Percentiles rank a stretch among this genome's conserved stretches.
Conservation (phyloP, 768 basidiomycete genomes). For the Amanita fuliginea region DNA sequence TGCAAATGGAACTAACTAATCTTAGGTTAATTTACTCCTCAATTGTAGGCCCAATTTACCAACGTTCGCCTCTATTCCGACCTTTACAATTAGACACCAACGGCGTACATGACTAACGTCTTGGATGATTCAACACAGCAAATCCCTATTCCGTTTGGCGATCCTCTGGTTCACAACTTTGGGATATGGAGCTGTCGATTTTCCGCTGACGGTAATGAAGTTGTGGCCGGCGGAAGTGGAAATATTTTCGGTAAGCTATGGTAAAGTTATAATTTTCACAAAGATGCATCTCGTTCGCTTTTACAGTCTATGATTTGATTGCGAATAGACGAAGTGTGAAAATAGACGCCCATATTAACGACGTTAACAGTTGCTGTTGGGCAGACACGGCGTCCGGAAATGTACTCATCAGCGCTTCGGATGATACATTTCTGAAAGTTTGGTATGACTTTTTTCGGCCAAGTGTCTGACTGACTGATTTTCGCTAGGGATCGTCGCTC, state of each 20-base stretch:
- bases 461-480: conserved; percentile 30
- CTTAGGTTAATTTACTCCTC: conserved; percentile 86
- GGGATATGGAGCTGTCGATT: conserved; percentile 94
- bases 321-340: conserved; percentile 70
- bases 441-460: conserved; percentile 53
- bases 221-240: conserved; percentile 85
- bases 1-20: neutral
- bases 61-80: neutral
- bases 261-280: neutral
- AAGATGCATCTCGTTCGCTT: neutral
- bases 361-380: conserved; percentile 95
- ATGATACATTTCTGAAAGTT: conserved; percentile 90
- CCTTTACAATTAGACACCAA: conserved; percentile 41
- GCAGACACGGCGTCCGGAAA: conserved; percentile 91
- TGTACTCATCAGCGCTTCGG: conserved; percentile 89
- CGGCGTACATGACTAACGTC: conserved; percentile 66
- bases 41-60: conserved; percentile 39
- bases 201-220: conserved; percentile 92
- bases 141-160: conserved; percentile 49
- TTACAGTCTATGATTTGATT: conserved; percentile 81
- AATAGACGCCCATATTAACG: conserved; percentile 79
- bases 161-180: conserved; percentile 36
- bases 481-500: conserved; percentile 44
- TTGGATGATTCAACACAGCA: conserved; percentile 50
- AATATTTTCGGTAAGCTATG: conserved; percentile 51